Evolutionary conservation across 495 filamentous ascomycete species (phyloP).

Genomic region (Achaetomiella virescens): DNA sequence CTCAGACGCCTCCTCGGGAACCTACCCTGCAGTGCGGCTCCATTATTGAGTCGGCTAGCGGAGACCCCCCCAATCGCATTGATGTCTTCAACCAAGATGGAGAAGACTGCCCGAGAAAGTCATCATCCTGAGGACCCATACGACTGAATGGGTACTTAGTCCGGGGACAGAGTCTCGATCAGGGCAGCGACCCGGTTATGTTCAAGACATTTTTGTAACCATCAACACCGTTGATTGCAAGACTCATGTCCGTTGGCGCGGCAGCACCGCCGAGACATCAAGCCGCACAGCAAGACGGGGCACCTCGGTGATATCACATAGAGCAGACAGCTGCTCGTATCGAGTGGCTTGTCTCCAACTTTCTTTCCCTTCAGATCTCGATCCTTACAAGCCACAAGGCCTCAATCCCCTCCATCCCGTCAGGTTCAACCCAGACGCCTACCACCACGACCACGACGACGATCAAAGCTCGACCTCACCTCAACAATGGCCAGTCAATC

Average conservation of each 20-base stretch:
- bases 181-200: not conserved
- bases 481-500: not conserved
- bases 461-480: too few species aligned
- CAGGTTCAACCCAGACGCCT: not conserved
- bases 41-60: too few species aligned
- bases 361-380: not conserved
- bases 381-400: not conserved
- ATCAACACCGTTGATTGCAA: too few species aligned
- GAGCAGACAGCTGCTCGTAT: not conserved
- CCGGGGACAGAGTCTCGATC: not conserved
- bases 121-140: not conserved
- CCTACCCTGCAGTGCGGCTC: too few species aligned
- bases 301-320: not conserved
- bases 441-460: too few species aligned
- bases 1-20: too few species aligned
- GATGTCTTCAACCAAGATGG: too few species aligned
- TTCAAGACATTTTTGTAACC: too few species aligned
- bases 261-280: not conserved
- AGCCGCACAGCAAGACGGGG: not conserved
- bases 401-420: not conserved
- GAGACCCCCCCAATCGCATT: too few species aligned
- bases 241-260: too few species aligned
- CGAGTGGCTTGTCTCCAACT: not conserved
- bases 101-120: too few species aligned
- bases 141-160: not conserved